Evolutionary conservation across 176 grass and related monocot species (phyloP), one percentile per base, ranked within the genome.

Genomic region (Triticum turgidum): DNA sequence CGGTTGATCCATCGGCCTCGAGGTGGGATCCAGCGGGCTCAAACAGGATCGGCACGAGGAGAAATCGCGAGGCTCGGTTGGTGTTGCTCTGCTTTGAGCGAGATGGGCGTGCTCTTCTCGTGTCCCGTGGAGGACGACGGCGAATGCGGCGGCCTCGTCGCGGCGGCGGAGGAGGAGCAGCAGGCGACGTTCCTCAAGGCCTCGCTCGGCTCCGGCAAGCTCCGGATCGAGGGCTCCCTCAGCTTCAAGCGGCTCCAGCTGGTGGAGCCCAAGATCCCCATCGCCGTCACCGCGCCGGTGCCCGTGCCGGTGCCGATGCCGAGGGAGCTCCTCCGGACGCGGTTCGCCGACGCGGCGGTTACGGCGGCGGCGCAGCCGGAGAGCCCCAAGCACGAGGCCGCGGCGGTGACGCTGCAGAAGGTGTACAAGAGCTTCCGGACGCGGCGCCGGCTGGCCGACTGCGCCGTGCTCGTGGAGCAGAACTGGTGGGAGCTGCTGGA

Each of bases 341-440:
- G 41, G 34, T 87, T 64, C 13, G 22, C 81, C 5, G 86, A 90
- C 72, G 73, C 67, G 0, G 44, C 12, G 21, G 22, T 20, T 0
- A 5, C 15, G 15, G 59, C 84, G 3, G 8, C 49, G 0, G 3
- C 72, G 4, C 51, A 44, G 7, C 84, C 81, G 18, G 90, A 89
- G 67, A 90, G 87, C 76, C 92, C 93, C 0, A 91, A 93, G 76
- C 93, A 98, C 9, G 83, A 95, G 80, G 88, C 93, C 3, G 95
- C 90, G 18, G 86, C 93, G 2, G 81, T 93, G 22, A 98, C 90
- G 80, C 54, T 98, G 80, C 95, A 98, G 90, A 98, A 98, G 87
- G 93, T 98, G 45, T 98, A 98, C 87, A 95, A 98, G 80, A 98
- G 95, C 91, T 98, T 98, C 86, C 85, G 93, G 18, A 98, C 95